Evolutionary conservation across 805 yeast species (phyloP).

Genomic region (Lipomyces spencermartinsiae): DNA sequence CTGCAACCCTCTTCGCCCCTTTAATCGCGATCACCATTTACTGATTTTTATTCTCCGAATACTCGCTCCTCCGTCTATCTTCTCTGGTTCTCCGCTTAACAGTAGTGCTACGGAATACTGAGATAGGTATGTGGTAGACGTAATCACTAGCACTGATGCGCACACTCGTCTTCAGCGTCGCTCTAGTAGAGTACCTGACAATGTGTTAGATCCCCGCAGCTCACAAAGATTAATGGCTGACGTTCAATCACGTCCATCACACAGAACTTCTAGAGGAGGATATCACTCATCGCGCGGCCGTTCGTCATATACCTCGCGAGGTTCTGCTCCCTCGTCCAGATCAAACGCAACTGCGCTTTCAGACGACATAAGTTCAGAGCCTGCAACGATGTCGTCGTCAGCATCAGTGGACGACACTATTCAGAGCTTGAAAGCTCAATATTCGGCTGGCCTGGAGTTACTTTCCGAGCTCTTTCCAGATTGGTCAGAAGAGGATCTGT

Average conservation of each 20-base stretch:
- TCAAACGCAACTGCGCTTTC: conserved; percentile 16
- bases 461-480: conserved; percentile 90
- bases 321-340: conserved; percentile 21
- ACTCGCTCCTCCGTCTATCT: background rate
- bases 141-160: background rate
- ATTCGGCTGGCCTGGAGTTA: conserved; percentile 53
- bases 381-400: conserved; percentile 21
- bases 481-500: conserved; percentile 88
- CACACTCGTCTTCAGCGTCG: background rate
- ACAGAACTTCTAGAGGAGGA: conserved; percentile 38
- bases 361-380: conserved; percentile 12
- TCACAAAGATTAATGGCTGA: conserved; percentile 24
- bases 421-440: conserved; percentile 46
- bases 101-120: conserved; percentile 9
- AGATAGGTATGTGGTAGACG: background rate
- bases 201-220: background rate
- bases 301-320: conserved; percentile 19
- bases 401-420: conserved; percentile 41
- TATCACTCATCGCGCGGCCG: conserved; percentile 34
- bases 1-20: background rate
- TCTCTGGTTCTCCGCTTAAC: conserved; percentile 6
- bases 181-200: background rate
- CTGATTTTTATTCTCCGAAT: background rate
- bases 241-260: conserved; percentile 31
- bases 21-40: conserved; percentile 2